Percentiles rank a stretch among this genome's conserved stretches.
phyloP scores from a whole-genome alignment of 2,329 filamentous ascomycete genomes.

The Fusarium verticillioides region DNA sequence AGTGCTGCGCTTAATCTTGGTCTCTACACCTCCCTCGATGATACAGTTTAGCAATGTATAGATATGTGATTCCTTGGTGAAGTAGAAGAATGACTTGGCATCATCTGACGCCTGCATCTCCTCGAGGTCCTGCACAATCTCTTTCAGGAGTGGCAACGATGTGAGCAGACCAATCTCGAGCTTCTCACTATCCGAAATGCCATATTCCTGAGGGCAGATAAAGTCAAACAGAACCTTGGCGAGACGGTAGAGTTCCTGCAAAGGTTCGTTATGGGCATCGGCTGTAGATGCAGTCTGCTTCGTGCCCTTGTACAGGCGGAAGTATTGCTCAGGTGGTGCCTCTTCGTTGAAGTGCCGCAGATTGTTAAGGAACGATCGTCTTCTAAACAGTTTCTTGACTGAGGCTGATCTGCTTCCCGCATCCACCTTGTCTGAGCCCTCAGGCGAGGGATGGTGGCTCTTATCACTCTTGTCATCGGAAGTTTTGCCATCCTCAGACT shows the following conservation, averaged over 20 bases:
- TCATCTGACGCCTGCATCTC: constrained; percentile 96
- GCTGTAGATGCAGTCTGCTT: constrained; percentile 76
- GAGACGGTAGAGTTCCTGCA: constrained; percentile 91
- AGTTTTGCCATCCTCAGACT: constrained; percentile 54
- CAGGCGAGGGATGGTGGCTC: constrained; percentile 46
- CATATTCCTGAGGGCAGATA: constrained; percentile 97
- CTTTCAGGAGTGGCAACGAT: constrained; percentile 90
- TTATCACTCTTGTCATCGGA: constrained; percentile 53
- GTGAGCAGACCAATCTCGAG: constrained; percentile 97
- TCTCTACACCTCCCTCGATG: constrained; percentile 94
- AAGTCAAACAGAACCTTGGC: constrained; percentile 98
- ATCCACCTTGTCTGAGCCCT: constrained; percentile 56
- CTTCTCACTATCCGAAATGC: constrained; percentile 94
- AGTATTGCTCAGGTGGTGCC: constrained; percentile 77
- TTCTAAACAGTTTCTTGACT: constrained; percentile 64
- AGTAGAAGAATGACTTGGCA: constrained; percentile 97
- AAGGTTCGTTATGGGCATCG: constrained; percentile 85
- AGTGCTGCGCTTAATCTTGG: constrained; percentile 93
- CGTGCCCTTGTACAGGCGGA: constrained; percentile 86
- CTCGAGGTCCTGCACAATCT: constrained; percentile 96
- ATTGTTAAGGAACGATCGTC: constrained; percentile 69
- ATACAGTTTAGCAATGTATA: constrained; percentile 99
- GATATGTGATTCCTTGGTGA: constrained; percentile 98
- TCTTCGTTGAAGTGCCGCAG: constrained; percentile 63
- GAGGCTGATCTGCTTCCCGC: constrained; percentile 50